These are phyloP conservation scores for Neurospora sp. DNA, from an alignment of 495 filamentous ascomycete genomes.

Conservation along the genomic window DNA sequence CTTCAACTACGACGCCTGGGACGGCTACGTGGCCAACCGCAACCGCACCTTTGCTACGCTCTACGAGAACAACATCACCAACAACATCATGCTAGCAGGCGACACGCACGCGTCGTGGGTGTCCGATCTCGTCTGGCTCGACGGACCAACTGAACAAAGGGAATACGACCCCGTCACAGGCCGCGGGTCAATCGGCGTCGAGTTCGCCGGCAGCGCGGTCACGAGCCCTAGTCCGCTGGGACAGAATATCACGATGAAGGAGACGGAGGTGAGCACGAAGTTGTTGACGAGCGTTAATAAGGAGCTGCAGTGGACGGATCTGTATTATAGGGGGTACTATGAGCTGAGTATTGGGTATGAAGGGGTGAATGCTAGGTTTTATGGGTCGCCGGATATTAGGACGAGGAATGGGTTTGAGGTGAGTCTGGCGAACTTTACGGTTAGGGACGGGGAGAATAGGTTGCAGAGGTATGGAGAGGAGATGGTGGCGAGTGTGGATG, in stretches of 20 bases:
- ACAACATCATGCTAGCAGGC: conserved; percentile 58
- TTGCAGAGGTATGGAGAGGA: conserved; percentile 19
- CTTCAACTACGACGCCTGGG: conserved; percentile 53
- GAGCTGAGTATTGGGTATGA: conserved; percentile 42
- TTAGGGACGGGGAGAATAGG: conserved; percentile 42
- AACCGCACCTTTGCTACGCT: conserved; percentile 52
- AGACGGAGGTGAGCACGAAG: conserved; percentile 10
- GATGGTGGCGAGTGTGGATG: neutral
- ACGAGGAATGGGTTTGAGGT: conserved; percentile 43
- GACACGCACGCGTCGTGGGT: conserved; percentile 57
- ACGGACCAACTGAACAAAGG: conserved; percentile 25
- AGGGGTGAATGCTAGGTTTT: conserved; percentile 41
- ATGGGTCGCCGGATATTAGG: conserved; percentile 32
- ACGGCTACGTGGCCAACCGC: conserved; percentile 53
- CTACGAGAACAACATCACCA: conserved; percentile 50
- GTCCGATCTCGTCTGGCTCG: conserved; percentile 53
- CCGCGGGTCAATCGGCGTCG: conserved; percentile 50
- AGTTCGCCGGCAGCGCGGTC: conserved; percentile 57
- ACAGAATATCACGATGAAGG: conserved; percentile 26
- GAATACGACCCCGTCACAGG: conserved; percentile 48
- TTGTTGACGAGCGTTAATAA: conserved; percentile 40
- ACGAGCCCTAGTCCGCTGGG: conserved; percentile 41
- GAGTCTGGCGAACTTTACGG: conserved; percentile 49
- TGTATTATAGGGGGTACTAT: conserved; percentile 58
- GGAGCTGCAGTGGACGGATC: conserved; percentile 59